These are phyloP conservation scores for Fusarium chuoi DNA, from an alignment of 2,329 filamentous ascomycete genomes.

Conservation along the genomic window DNA sequence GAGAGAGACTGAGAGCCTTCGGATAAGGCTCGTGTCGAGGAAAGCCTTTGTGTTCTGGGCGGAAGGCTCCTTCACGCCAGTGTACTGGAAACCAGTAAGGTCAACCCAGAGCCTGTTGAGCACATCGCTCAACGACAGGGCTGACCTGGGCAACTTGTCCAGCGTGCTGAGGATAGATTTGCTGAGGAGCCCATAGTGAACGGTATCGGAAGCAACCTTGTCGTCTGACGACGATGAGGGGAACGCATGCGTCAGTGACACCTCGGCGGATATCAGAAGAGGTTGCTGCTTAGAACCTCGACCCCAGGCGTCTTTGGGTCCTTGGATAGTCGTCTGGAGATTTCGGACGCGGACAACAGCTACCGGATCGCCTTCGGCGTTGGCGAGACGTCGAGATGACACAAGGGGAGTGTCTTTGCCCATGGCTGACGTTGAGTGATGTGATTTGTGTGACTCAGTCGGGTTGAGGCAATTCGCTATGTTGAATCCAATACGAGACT, in stretches of 20 bases:
- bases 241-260: slow-evolving; percentile 68
- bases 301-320: slow-evolving; percentile 76
- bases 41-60: slow-evolving; percentile 39
- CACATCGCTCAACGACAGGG: slow-evolving; percentile 41
- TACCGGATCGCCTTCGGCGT: slow-evolving; percentile 42
- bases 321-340: slow-evolving; percentile 65
- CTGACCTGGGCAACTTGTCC: slow-evolving; percentile 32
- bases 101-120: slow-evolving; percentile 49
- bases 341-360: slow-evolving; percentile 70
- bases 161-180: slow-evolving; percentile 69
- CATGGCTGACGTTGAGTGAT: slow-evolving; percentile 20
- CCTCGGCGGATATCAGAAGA: slow-evolving; percentile 66
- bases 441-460: slow-evolving; percentile 8
- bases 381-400: slow-evolving; percentile 40
- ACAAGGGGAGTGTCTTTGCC: slow-evolving; percentile 33
- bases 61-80: slow-evolving; percentile 11
- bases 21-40: slow-evolving; percentile 50
- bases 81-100: slow-evolving; percentile 42
- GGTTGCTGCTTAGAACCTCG: slow-evolving; percentile 69
- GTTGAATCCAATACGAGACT: background rate
- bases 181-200: slow-evolving; percentile 78
- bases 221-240: slow-evolving; percentile 67
- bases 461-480: slow-evolving; percentile 6
- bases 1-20: slow-evolving; percentile 63
- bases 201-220: slow-evolving; percentile 72